Conservation (phyloP, 257 asterid species). For the Plantago major region DNA sequence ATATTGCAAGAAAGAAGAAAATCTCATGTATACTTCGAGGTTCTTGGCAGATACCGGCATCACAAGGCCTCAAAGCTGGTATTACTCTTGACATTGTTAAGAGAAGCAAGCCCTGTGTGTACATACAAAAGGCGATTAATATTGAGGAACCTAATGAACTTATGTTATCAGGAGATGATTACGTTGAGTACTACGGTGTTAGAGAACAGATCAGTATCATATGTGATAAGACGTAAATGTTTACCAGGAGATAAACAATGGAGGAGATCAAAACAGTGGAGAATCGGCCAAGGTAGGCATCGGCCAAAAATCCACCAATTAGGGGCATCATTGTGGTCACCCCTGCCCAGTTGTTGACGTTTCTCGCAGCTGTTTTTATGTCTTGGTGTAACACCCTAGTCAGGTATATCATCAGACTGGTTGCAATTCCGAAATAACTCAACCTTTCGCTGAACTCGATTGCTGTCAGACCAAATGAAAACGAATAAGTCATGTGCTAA, state of each 20-base stretch:
- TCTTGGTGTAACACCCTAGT: conserved; percentile 72
- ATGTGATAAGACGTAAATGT: no score
- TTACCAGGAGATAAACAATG: conserved; percentile 57
- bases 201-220: no score
- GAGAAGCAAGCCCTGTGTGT: conserved; percentile 66
- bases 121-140: background rate
- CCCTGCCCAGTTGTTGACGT: conserved; percentile 77
- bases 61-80: conserved; percentile 59
- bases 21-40: conserved; percentile 46
- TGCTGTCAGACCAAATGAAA: conserved; percentile 32
- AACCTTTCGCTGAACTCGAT: conserved; percentile 84
- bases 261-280: conserved; percentile 63
- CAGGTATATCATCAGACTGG: conserved; percentile 76
- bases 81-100: conserved; percentile 60
- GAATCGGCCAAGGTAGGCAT: conserved; percentile 88
- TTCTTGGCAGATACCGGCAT: conserved; percentile 15
- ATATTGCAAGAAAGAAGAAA: conserved; percentile 67
- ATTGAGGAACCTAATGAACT: background rate
- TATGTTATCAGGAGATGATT: conserved; percentile 56
- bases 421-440: conserved; percentile 74
- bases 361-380: conserved; percentile 68
- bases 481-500: background rate
- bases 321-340: conserved; percentile 82
- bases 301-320: conserved; percentile 84
- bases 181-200: no score